These are phyloP conservation scores for Panus rudis DNA, from an alignment of 768 basidiomycete species.

Conservation along the genomic window DNA sequence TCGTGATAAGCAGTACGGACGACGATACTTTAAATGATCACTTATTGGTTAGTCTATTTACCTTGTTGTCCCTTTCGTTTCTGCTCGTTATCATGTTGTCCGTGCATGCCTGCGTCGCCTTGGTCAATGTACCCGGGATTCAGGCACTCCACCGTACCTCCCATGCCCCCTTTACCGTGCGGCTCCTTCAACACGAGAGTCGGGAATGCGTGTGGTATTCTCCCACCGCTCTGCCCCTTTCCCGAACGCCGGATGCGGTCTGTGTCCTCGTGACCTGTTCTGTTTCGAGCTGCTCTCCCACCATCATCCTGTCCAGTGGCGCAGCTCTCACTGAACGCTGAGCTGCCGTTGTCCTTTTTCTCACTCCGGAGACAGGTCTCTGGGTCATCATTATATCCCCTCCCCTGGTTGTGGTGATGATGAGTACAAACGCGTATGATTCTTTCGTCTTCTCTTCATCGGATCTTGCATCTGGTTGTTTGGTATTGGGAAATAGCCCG, in stretches of 20 bases:
- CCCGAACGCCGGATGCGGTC: not conserved
- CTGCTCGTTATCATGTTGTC: not conserved
- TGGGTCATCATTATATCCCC: too few relatives aligned
- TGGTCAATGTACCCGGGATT: not conserved
- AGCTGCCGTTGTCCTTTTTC: not conserved
- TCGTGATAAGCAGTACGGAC: not conserved
- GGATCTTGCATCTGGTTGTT: too few relatives aligned
- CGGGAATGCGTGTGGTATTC: not conserved
- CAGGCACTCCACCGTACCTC: not conserved
- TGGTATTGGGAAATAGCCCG: too few relatives aligned
- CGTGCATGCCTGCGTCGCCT: not conserved
- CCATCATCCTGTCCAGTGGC: not conserved
- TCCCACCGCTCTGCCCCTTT: conserved; percentile 1
- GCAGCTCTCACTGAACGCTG: not conserved
- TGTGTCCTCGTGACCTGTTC: not conserved
- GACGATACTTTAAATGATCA: not conserved
- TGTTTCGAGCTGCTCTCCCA: not conserved
- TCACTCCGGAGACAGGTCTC: not conserved
- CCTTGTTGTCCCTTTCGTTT: not conserved
- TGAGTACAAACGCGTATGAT: too few relatives aligned
- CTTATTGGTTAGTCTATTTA: not conserved
- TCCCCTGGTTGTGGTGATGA: too few relatives aligned
- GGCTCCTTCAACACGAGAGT: not conserved
- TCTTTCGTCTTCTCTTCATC: too few relatives aligned
- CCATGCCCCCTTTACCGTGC: not conserved